A percentile compares a stretch with the other conserved stretches of the same genome.
These are phyloP conservation scores for Eucalyptus viminalis DNA, from an alignment of 345 rosid genomes.

Conservation along the genomic window DNA sequence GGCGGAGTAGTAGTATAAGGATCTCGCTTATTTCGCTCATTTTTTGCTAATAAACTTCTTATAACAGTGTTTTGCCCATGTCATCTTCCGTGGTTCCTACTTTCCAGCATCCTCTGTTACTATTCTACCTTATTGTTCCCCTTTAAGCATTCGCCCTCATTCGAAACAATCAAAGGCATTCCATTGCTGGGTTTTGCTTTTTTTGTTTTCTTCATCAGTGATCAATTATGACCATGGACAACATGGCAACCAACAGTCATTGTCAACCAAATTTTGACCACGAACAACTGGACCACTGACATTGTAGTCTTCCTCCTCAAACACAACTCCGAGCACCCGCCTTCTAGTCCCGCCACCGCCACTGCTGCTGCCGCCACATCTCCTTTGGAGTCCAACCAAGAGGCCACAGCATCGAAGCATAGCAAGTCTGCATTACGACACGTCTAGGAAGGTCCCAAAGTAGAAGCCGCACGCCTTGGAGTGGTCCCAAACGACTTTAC, in stretches of 20 bases:
- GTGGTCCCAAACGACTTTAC: too few species aligned
- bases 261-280: too few species aligned
- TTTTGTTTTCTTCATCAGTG: background rate
- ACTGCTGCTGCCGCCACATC: too few species aligned
- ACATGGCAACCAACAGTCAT: background rate
- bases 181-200: background rate
- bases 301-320: background rate
- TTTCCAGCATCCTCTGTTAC: background rate
- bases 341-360: fast-evolving
- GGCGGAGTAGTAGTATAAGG: background rate
- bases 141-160: background rate
- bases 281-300: background rate
- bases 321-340: background rate
- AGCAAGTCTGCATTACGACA: too few species aligned
- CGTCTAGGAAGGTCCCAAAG: too few species aligned
- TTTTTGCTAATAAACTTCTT: background rate
- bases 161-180: background rate
- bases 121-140: background rate
- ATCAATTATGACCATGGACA: background rate
- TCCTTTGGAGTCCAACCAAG: too few species aligned
- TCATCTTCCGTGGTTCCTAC: background rate
- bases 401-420: too few species aligned
- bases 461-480: too few species aligned
- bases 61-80: background rate
- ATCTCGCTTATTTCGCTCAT: background rate